Conservation (phyloP, 352 stramenopile species). For the Salisapilia sapeloensis region DNA sequence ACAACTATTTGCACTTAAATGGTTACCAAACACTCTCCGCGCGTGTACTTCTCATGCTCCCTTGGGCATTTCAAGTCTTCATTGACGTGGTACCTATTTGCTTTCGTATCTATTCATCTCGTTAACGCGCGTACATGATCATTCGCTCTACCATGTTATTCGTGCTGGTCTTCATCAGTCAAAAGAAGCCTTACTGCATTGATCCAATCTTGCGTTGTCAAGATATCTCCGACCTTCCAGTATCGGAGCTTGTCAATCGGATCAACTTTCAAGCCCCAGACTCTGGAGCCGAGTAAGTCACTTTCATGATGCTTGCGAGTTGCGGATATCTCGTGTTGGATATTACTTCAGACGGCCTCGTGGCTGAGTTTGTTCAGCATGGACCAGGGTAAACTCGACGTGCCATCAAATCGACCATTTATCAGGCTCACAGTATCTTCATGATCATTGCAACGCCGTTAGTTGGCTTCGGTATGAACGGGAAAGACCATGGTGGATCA, state of each 20-base stretch:
- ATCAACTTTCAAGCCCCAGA: constrained; percentile 13
- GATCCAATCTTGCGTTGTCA: constrained; percentile 21
- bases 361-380: constrained; percentile 23
- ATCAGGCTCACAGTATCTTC: constrained; percentile 17
- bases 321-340: constrained; percentile 20
- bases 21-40: constrained; percentile 46
- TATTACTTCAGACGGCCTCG: constrained; percentile 16
- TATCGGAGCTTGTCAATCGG: constrained; percentile 3
- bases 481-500: constrained; percentile 12
- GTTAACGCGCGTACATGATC: constrained; percentile 53
- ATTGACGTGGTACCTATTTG: constrained; percentile 46
- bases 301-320: constrained; percentile 20
- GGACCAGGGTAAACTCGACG: constrained; percentile 12
- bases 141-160: constrained; percentile 33
- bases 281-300: constrained; percentile 7
- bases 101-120: constrained; percentile 38
- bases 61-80: constrained; percentile 52
- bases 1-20: constrained; percentile 56
- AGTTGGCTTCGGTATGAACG: constrained; percentile 16
- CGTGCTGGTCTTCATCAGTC: constrained; percentile 16
- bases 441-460: constrained; percentile 12
- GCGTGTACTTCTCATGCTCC: constrained; percentile 28
- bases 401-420: constrained; percentile 21
- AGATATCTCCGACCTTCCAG: constrained; percentile 5
- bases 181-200: constrained; percentile 33